Evolutionary conservation across 306 rosid genomes (phyloP), one percentile per base, ranked within the genome.

Genomic region (Castanospermum australe): DNA sequence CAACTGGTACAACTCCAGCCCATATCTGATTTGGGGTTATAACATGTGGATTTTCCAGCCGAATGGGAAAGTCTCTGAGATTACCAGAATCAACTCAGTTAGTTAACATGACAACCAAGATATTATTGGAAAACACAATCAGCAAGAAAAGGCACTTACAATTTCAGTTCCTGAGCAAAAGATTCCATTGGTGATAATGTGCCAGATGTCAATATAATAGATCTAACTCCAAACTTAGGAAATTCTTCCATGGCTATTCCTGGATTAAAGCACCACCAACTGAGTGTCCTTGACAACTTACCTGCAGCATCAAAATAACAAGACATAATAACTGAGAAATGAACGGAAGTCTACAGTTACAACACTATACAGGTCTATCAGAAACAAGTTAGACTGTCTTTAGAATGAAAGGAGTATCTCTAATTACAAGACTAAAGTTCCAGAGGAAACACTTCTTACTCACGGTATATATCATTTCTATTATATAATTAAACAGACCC

Each of bases 251-350:
- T 80, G 57, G 99, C 97, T 83, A 92, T 82, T 87, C 99, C 99
- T 33, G 99, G 99, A 78, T 94, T 91, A 84, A 94, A 94, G 85
- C 99, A 94, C 99, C 99, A 94, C 99, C 99, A 92, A 86, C 99
- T 87, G 79, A 94, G 93, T 61, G 92, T 91, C 82, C 97, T 91
- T 14, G 97, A 88, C 74, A 87, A 84, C 82, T 88, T 91, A 51
- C 97, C 97, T 94, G 87, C 51, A 85, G 72, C 62, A 65, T 59
- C 63, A 73, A 79, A 59, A 81, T 39, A 71, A 54, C 45, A 45
- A 85, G 64, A 68, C 36, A 67, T 75, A 28, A 20, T 78, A 78
- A 68, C 61, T 30, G 80, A 66, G 24, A 84, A 75, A 50, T 73
- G 35, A 79, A 79, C 44, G 55, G 17, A 71, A 57, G 61, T 67